Percentiles rank a stretch among this genome's conserved stretches.
These are phyloP conservation scores for Flueggea neowawraea DNA, from an alignment of 441 rosid species.

Conservation along the genomic window DNA sequence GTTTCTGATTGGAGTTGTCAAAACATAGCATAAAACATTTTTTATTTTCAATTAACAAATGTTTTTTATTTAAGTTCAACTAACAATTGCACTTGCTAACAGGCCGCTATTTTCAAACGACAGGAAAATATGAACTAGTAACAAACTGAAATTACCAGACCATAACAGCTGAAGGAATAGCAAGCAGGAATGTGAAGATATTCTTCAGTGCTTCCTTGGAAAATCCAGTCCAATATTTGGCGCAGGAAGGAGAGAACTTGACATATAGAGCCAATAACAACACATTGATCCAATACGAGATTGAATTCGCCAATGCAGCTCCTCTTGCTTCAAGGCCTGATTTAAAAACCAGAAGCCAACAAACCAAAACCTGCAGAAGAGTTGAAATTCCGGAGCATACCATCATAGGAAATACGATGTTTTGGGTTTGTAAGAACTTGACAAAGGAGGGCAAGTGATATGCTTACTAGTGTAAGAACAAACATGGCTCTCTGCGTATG, in stretches of 20 bases:
- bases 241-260: conserved; percentile 41
- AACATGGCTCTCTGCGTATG: conserved; percentile 46
- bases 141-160: conserved; percentile 18
- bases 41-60: no score
- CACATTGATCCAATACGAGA: conserved; percentile 47
- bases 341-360: conserved; percentile 47
- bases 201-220: conserved; percentile 31
- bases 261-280: conserved; percentile 33
- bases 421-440: conserved; percentile 51
- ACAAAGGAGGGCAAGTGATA: conserved; percentile 34
- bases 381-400: conserved; percentile 34
- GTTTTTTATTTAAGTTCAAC: no score
- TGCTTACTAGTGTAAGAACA: conserved; percentile 37
- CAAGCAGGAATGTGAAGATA: conserved; percentile 23
- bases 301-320: conserved; percentile 47
- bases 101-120: no score
- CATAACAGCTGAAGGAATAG: conserved; percentile 43
- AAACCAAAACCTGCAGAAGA: conserved; percentile 30
- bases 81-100: not conserved
- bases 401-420: conserved; percentile 43
- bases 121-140: no score
- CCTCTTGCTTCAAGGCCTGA: conserved; percentile 46
- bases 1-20: no score
- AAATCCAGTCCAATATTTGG: conserved; percentile 48
- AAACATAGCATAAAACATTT: no score